Evolutionary conservation across 2,329 filamentous ascomycete species (phyloP), one percentile per base, ranked within the genome.

Genomic region (Penicillium psychrosexuale): DNA sequence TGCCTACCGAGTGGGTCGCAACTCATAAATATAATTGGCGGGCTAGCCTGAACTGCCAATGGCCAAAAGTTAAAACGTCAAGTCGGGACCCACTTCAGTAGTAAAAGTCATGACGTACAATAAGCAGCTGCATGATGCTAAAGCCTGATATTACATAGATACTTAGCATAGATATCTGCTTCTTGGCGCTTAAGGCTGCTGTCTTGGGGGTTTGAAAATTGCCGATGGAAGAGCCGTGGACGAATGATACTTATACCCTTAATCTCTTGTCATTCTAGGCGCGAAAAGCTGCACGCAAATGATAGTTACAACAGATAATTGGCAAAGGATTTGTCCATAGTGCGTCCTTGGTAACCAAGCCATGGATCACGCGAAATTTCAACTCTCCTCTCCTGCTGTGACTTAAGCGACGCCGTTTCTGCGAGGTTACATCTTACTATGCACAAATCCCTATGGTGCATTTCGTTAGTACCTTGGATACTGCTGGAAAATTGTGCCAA

Each of bases 61-160:
- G 27, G 33, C 15, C 5, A 15, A 39, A 49, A 11, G 28, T 24
- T 39, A 11, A 51, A 51, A 45, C n/a, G 15, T 13, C 13, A n/a
- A 28, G 31, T 17, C 12, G 8, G 12, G 52, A 28, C 19, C 52
- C 47, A 44, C 46, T 34, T 39, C 8, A 6, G 27, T 13, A 19
- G 13, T 33, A 34, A 39, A 48, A 36, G 36, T 11, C 52, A 39
- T 51, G 52, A 51, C 52, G 52, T 53, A 15, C 9, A 33, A 17
- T 43, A 51, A 55, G 52, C 47, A 51, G 27, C n/a, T 31, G 27
- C 27, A 51, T 40, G 31, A 22, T 33, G n/a, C 38, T 42, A n/a
- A 34, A 24, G 12, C 8, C 13, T 5, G 34, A 38, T 24, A 17
- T 1, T 19, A 19, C 19, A 12, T 8, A 42, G 39, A 27, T 33